phyloP scores from a whole-genome alignment of 2,329 filamentous ascomycete genomes.

The Corynespora cassiicola region DNA sequence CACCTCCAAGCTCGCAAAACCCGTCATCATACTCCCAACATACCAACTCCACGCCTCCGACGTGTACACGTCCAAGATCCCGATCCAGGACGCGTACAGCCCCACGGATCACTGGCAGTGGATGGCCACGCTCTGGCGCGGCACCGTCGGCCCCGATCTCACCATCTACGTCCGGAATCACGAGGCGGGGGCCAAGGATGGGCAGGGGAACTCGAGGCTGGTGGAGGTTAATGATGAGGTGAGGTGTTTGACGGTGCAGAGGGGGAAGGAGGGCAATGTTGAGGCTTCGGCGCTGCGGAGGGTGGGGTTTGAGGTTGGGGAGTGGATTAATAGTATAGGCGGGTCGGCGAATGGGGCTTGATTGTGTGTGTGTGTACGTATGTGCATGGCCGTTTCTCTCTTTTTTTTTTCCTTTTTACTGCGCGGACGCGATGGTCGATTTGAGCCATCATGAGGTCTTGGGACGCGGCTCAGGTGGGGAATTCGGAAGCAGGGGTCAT shows the following conservation, averaged over 20 bases:
- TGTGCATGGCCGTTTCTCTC: not conserved
- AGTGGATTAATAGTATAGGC: conserved; percentile 66
- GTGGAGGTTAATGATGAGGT: conserved; percentile 50
- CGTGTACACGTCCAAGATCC: conserved; percentile 73
- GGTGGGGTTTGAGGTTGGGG: conserved; percentile 85
- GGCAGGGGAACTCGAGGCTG: conserved; percentile 41
- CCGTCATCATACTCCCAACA: conserved; percentile 77
- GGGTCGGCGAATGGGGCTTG: conserved; percentile 8
- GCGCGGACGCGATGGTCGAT: not conserved
- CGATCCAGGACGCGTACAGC: conserved; percentile 78
- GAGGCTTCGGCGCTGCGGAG: conserved; percentile 67
- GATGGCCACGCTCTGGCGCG: conserved; percentile 93
- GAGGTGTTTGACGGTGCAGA: conserved; percentile 47
- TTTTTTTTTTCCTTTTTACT: not conserved
- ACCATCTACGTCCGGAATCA: conserved; percentile 68
- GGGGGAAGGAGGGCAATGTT: conserved; percentile 40
- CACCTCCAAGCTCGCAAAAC: conserved; percentile 50
- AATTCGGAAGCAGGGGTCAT: no score
- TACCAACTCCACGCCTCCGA: conserved; percentile 84
- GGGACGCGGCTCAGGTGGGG: conserved; percentile 4
- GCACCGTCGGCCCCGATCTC: conserved; percentile 81
- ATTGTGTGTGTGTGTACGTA: not conserved
- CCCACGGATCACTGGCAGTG: conserved; percentile 96
- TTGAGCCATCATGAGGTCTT: conserved; percentile 1
- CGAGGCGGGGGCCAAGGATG: conserved; percentile 36